Evolutionary conservation across 106 monocot genomes (phyloP).

Genomic region (Vanilla planifolia): DNA sequence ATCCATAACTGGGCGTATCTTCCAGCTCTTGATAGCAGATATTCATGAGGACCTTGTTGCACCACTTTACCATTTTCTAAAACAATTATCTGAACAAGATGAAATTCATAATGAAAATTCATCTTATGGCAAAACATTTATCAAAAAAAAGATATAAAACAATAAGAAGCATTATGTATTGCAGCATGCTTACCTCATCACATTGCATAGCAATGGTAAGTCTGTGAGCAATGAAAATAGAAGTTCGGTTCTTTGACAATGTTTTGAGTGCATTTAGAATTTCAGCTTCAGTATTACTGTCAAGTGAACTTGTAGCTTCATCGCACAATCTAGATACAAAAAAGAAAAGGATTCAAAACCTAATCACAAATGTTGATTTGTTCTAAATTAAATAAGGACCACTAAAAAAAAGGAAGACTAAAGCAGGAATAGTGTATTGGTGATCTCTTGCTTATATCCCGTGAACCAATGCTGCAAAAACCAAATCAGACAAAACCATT

Average conservation of each 20-base stretch:
- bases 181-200: conserved; percentile 81
- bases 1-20: conserved; percentile 90
- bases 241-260: conserved; percentile 71
- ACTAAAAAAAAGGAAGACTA: too few species aligned
- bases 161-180: too few species aligned
- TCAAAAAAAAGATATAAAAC: too few species aligned
- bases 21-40: conserved; percentile 70
- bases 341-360: too few species aligned
- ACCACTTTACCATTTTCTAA: conserved; percentile 86
- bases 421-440: too few species aligned
- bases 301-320: conserved; percentile 98
- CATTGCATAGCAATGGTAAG: conserved; percentile 99
- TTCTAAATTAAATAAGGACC: too few species aligned
- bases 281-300: conserved; percentile 96
- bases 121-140: too few species aligned
- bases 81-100: conserved; percentile 59
- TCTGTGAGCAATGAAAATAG: conserved; percentile 93
- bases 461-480: too few species aligned
- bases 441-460: too few species aligned
- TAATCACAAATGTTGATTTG: too few species aligned
- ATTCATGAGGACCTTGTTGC: conserved; percentile 91
- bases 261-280: conserved; percentile 81
- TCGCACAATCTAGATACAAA: conserved; percentile 69
- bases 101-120: too few species aligned
- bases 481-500: too few species aligned